phyloP scores from a whole-genome alignment of 306 rosid species.

The Lupinus albus region DNA sequence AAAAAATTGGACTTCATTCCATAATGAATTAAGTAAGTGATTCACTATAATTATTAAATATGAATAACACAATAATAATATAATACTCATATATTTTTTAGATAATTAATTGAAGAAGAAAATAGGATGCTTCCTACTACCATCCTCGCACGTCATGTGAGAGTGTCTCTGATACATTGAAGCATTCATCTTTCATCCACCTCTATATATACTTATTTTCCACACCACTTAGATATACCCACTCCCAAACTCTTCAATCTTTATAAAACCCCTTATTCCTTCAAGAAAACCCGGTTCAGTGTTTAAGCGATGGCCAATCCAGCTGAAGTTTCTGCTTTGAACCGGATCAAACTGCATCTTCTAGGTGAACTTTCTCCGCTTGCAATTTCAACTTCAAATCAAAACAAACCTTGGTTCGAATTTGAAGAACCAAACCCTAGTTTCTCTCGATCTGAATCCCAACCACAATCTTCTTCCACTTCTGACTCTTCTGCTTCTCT shows the following conservation, averaged over 20 bases:
- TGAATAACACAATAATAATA: too few relatives aligned
- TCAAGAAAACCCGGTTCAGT: too few relatives aligned
- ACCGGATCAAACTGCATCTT: slow-evolving; percentile 63
- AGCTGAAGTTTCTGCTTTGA: slow-evolving; percentile 53
- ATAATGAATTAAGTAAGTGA: too few relatives aligned
- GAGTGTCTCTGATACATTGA: not conserved
- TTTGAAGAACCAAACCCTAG: not conserved
- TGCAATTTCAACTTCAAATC: not conserved
- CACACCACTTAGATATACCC: slow-evolving; percentile 27
- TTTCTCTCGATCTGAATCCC: slow-evolving; percentile 24
- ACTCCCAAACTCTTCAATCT: not conserved
- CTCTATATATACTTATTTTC: slow-evolving; percentile 39
- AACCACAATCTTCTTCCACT: slow-evolving; percentile 32
- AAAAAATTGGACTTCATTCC: too few relatives aligned
- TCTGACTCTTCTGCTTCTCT: slow-evolving; percentile 44
- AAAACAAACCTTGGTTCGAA: slow-evolving; percentile 6
- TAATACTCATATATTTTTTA: too few relatives aligned
- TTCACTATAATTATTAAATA: too few relatives aligned
- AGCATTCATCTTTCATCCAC: not conserved
- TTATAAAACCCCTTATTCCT: not conserved
- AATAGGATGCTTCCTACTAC: slow-evolving; percentile 50
- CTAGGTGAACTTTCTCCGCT: slow-evolving; percentile 71
- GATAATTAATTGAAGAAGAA: not conserved
- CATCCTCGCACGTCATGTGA: slow-evolving; percentile 26
- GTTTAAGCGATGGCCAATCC: slow-evolving; percentile 46